Percentiles rank a stretch among this genome's conserved stretches.
phyloP scores from a whole-genome alignment of 768 basidiomycete genomes.

The Auriscalpium orientale region DNA sequence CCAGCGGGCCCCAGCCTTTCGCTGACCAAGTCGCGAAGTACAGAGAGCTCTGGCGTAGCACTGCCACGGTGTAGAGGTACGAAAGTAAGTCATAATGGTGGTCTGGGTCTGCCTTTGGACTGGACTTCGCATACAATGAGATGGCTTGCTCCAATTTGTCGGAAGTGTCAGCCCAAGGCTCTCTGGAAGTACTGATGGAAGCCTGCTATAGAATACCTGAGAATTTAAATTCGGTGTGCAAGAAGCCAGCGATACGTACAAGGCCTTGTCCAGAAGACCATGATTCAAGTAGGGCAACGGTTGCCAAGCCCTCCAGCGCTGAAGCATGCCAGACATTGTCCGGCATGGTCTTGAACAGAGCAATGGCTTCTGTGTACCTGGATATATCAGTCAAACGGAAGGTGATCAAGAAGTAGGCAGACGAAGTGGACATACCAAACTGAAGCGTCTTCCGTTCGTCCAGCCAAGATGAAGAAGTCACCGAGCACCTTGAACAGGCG shows the following conservation, averaged over 20 bases:
- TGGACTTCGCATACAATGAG: slow-evolving; percentile 51
- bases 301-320: slow-evolving; percentile 79
- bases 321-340: slow-evolving; percentile 89
- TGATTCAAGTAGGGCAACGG: slow-evolving; percentile 70
- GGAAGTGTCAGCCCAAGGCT: slow-evolving; percentile 68
- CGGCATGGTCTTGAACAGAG: slow-evolving; percentile 61
- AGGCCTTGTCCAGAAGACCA: slow-evolving; percentile 73
- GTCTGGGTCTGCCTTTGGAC: slow-evolving; percentile 38
- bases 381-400: slow-evolving; percentile 16
- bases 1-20: slow-evolving; percentile 81
- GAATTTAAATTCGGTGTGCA: not conserved
- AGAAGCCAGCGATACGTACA: slow-evolving; percentile 36
- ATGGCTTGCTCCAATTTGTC: slow-evolving; percentile 61
- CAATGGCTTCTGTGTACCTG: slow-evolving; percentile 84
- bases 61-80: slow-evolving; percentile 57
- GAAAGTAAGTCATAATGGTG: slow-evolving; percentile 55
- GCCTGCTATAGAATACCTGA: slow-evolving; percentile 5
- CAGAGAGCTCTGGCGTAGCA: slow-evolving; percentile 67
- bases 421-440: slow-evolving; percentile 51
- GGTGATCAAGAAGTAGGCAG: slow-evolving; percentile 2
- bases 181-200: slow-evolving; percentile 28
- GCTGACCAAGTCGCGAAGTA: slow-evolving; percentile 76
- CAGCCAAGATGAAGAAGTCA: slow-evolving; percentile 82
- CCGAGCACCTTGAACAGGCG: slow-evolving; percentile 83
- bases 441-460: slow-evolving; percentile 75